Evolutionary conservation across 441 rosid species (phyloP), one percentile per base, ranked within the genome.

Genomic region (Adansonia grandidieri): DNA sequence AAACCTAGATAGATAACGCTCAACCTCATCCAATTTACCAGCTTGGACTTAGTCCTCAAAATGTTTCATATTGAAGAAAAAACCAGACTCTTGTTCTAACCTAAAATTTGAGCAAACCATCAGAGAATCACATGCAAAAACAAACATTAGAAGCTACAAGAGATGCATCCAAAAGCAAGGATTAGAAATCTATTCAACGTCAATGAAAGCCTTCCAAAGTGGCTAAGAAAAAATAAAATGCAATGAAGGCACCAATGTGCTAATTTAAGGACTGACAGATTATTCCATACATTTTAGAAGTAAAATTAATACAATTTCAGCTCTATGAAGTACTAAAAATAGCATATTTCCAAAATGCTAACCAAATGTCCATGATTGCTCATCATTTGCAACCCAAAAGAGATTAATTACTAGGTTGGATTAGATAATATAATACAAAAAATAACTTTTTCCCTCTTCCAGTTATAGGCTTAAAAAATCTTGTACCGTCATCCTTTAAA

Each of bases 21-120:
- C 88, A 58, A 84, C 86, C 65, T 86, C 88, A 9, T 84, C 88
- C 88, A 86, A 86, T 58, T 86, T 85, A 48, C 88, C 88, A 28
- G 81, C 80, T 77, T 65, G 78, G 71, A 84, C 86, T 73, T 77
- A 74, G 71, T 86, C 88, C 80, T 86, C 88, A 71, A 86, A 86
- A 74, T 84, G 80, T 64, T 79, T 86, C 87, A 86, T 84, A 72
- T 86, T 86, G 80, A 86, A 86, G 78, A 76, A 86, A 74, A 86
- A 86, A 0, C 85, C 82, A 3, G 88, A 86, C 79, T 86, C 88
- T 60, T 86, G 85, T 80, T 86, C 88, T 74, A 86, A 71, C 85
- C 88, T 84, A 74, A 13, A 64, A 51, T 73, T 42, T 45, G 28
- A 65, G 61, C 37, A 51, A 14, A 1, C 48, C 28, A 28, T 61